Evolutionary conservation across 768 basidiomycete species (phyloP).

Genomic region (Psilocybe cyanescens): DNA sequence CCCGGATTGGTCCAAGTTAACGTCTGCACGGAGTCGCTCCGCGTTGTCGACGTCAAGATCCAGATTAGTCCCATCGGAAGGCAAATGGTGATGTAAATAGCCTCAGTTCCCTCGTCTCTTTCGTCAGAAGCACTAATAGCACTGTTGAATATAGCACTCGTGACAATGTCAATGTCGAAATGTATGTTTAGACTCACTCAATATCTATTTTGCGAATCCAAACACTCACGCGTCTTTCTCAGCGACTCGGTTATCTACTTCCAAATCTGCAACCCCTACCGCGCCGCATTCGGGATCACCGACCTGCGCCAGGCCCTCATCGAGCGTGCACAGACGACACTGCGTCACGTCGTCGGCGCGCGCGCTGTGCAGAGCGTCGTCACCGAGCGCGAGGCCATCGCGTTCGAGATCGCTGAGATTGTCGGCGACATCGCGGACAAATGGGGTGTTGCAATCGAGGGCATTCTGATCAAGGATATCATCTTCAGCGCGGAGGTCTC

Average conservation of each 20-base stretch:
- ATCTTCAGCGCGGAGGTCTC: slow-evolving; percentile 92
- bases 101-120: slow-evolving; percentile 6
- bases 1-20: slow-evolving; percentile 93
- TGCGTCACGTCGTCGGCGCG: slow-evolving; percentile 96
- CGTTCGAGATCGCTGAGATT: slow-evolving; percentile 95
- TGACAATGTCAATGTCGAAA: slow-evolving; percentile 95
- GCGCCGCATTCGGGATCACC: slow-evolving; percentile 91
- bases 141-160: slow-evolving; percentile 56
- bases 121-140: slow-evolving; percentile 10
- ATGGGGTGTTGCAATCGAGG: slow-evolving; percentile 97
- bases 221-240: slow-evolving; percentile 8
- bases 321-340: slow-evolving; percentile 90
- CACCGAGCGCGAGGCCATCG: slow-evolving; percentile 96
- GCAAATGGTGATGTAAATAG: slow-evolving; percentile 77
- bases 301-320: slow-evolving; percentile 86
- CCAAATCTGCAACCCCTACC: slow-evolving; percentile 89
- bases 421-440: slow-evolving; percentile 91
- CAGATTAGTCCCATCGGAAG: slow-evolving; percentile 89
- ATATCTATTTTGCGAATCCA: slow-evolving; percentile 4
- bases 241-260: slow-evolving; percentile 95
- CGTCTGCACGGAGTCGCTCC: slow-evolving; percentile 89
- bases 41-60: slow-evolving; percentile 93
- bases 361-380: slow-evolving; percentile 95
- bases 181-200: slow-evolving; percentile 50
- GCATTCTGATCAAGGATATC: slow-evolving; percentile 94